Conservation (phyloP, 1,284 basidiomycete species). For the Cronartium ribicola region DNA sequence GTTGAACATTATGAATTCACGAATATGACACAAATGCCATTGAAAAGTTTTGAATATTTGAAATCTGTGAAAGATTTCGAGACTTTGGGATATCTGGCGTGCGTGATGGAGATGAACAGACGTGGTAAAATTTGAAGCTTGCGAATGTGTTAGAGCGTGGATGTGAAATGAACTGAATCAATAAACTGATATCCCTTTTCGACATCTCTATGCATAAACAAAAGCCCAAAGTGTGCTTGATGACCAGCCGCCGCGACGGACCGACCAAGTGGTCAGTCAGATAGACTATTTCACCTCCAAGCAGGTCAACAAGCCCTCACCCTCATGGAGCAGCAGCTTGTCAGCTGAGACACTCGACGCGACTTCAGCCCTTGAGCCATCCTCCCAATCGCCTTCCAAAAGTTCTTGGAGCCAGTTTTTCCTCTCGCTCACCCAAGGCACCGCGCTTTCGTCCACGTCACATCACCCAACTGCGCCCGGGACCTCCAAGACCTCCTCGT, state of each 20-base stretch:
- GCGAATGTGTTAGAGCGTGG: neutral
- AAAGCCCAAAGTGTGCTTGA: neutral
- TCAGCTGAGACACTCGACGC: slow-evolving; percentile 9
- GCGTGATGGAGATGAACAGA: slow-evolving; percentile 30
- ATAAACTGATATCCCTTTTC: neutral
- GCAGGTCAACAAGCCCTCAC: neutral
- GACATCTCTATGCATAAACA: neutral
- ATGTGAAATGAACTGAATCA: neutral
- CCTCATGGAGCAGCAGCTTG: neutral
- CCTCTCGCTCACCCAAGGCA: slow-evolving; percentile 23
- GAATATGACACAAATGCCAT: neutral
- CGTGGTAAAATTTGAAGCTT: slow-evolving; percentile 14
- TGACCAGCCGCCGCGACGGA: neutral
- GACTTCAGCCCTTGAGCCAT: slow-evolving; percentile 6
- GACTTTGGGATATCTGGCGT: slow-evolving; percentile 37
- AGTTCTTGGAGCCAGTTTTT: slow-evolving; percentile 34
- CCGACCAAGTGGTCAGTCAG: neutral
- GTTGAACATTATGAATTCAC: too few species aligned
- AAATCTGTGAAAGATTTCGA: slow-evolving; percentile 35
- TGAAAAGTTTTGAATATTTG: slow-evolving; percentile 19
- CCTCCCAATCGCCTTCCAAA: slow-evolving; percentile 38
- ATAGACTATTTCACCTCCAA: slow-evolving; percentile 39
- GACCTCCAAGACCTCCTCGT: neutral
- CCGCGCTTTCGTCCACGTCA: slow-evolving; percentile 12
- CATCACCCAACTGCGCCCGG: neutral